Evolutionary conservation across 345 rosid species (phyloP).

Genomic region (Raphanus sativus): DNA sequence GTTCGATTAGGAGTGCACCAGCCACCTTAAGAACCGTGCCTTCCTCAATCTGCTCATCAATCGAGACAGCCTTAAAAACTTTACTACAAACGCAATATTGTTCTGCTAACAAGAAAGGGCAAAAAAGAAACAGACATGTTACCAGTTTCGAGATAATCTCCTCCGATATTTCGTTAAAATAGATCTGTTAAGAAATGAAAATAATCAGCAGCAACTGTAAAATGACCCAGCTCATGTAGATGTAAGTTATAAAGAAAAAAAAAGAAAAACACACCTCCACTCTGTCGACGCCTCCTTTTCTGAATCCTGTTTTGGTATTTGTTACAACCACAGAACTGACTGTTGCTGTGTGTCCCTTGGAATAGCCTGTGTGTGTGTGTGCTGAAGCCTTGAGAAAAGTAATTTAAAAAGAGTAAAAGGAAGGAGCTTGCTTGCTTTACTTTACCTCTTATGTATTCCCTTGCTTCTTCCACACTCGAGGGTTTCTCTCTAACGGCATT

Average conservation of each 20-base stretch:
- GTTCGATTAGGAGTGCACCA: conserved; percentile 78
- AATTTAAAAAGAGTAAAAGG: not conserved
- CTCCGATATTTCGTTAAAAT: conserved; percentile 81
- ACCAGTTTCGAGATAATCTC: conserved; percentile 82
- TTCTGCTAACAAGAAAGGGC: not conserved
- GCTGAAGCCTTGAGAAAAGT: not conserved
- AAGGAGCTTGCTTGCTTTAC: conserved; percentile 14
- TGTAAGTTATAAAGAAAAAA: not conserved
- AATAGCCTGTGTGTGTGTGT: conserved; percentile 56
- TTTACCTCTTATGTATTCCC: conserved; percentile 67
- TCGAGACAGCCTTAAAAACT: not conserved
- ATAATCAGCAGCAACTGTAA: not conserved
- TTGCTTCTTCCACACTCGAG: conserved; percentile 68
- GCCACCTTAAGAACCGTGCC: conserved; percentile 73
- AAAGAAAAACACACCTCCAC: conserved; percentile 59
- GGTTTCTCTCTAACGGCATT: conserved; percentile 83
- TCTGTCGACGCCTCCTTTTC: conserved; percentile 74
- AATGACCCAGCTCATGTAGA: not conserved
- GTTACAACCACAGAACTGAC: conserved; percentile 81
- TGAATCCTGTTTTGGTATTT: conserved; percentile 65
- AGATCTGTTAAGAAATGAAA: conserved; percentile 55
- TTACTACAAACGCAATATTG: not conserved
- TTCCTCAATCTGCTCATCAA: conserved; percentile 62
- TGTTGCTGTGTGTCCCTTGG: conserved; percentile 69
- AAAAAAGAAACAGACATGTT: not conserved